phyloP scores from a whole-genome alignment of 2,329 filamentous ascomycete genomes.

The Aspergillus quadricinctus region DNA sequence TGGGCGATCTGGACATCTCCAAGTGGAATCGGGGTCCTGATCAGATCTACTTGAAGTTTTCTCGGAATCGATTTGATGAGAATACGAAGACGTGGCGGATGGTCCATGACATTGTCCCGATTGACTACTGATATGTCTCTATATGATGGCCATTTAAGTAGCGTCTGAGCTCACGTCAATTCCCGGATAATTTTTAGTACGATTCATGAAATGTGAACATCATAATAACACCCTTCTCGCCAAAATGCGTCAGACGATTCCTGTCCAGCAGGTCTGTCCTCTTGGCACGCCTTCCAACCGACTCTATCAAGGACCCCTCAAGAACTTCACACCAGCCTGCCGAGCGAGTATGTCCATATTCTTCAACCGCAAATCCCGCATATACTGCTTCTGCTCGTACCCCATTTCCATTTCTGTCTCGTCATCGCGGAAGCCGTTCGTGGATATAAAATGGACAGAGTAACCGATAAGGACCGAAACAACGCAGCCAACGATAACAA shows the following conservation, averaged over 20 bases:
- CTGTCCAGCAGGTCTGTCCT: neutral
- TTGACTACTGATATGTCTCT: neutral
- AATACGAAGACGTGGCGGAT: neutral
- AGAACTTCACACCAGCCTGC: constrained; percentile 6
- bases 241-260: too few species aligned
- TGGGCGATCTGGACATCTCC: neutral
- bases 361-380: constrained; percentile 23
- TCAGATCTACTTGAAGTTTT: constrained; percentile 3
- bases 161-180: neutral
- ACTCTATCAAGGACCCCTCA: neutral
- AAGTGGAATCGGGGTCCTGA: constrained; percentile 3
- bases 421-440: constrained; percentile 13
- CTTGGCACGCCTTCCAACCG: neutral
- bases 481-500: constrained; percentile 21
- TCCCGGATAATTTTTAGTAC: fast-evolving
- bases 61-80: neutral
- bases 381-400: constrained; percentile 25
- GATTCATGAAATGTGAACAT: neutral
- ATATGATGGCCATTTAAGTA: neutral
- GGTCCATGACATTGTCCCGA: constrained; percentile 5
- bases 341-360: constrained; percentile 20
- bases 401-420: constrained; percentile 10
- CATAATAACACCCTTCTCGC: too few species aligned
- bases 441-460: constrained; percentile 18
- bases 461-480: constrained; percentile 25